These are phyloP conservation scores for Trichoderma gracile DNA, from an alignment of 2,329 filamentous ascomycete species.

Conservation along the genomic window DNA sequence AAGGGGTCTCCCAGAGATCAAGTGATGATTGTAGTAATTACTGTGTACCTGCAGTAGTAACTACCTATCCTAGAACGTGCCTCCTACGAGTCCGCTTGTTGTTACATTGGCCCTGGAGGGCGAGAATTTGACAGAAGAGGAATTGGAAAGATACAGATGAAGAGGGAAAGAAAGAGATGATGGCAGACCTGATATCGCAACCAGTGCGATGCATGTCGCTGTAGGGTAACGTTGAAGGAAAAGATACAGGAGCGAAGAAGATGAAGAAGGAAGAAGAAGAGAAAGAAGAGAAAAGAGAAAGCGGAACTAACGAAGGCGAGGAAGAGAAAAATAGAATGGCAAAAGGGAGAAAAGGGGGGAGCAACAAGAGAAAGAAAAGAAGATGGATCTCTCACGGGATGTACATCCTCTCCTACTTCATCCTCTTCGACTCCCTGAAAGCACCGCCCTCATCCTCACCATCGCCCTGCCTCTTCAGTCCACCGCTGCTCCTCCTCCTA, in stretches of 20 bases:
- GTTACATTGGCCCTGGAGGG: too few relatives aligned
- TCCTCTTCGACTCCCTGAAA: slow-evolving; percentile 38
- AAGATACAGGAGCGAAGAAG: neutral
- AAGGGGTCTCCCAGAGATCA: neutral
- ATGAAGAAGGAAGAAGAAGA: neutral
- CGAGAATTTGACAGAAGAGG: too few relatives aligned
- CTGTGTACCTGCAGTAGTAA: neutral
- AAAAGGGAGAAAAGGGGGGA: too few relatives aligned
- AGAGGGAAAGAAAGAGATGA: too few relatives aligned
- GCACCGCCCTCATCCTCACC: slow-evolving; percentile 3
- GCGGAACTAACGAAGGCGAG: neutral
- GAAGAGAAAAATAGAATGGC: neutral
- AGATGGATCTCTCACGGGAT: neutral
- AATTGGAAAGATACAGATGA: too few relatives aligned
- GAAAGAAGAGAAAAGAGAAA: neutral
- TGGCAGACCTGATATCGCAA: too few relatives aligned
- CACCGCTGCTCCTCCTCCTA: slow-evolving; percentile 32
- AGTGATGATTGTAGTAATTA: neutral
- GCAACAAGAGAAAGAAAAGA: neutral
- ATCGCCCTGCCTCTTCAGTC: slow-evolving; percentile 38
- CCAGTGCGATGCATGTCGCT: too few relatives aligned
- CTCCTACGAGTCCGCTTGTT: neutral
- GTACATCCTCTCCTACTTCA: slow-evolving; percentile 34
- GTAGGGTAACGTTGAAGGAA: too few relatives aligned
- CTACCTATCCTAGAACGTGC: neutral